Evolutionary conservation across 2,329 filamentous ascomycete genomes (phyloP).

Genomic region (Hortaea werneckii): DNA sequence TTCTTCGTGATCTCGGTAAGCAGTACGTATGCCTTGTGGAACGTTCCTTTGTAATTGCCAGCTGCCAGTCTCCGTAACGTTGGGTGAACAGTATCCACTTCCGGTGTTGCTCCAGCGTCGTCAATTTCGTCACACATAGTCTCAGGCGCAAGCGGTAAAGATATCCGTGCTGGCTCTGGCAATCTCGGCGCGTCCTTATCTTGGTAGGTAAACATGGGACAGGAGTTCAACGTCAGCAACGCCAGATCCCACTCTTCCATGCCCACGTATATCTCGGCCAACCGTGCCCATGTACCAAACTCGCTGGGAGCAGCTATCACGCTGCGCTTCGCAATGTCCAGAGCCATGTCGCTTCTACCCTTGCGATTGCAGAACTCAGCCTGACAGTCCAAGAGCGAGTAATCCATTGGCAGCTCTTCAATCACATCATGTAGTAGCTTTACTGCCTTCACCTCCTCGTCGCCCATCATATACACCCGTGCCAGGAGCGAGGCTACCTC

Average conservation of each 20-base stretch:
- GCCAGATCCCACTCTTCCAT: constrained; percentile 97
- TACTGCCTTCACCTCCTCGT: constrained; percentile 94
- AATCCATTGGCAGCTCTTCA: constrained; percentile 92
- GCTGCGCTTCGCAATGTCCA: constrained; percentile 87
- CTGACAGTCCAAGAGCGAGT: constrained; percentile 89
- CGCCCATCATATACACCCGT: constrained; percentile 83
- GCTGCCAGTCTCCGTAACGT: constrained; percentile 78
- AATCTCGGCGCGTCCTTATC: constrained; percentile 93
- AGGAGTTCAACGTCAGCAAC: constrained; percentile 89
- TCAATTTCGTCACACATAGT: constrained; percentile 93
- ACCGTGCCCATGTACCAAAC: constrained; percentile 89
- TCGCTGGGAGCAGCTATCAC: constrained; percentile 94
- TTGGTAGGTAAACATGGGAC: constrained; percentile 99
- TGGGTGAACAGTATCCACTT: constrained; percentile 75
- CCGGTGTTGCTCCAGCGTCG: constrained; percentile 68
- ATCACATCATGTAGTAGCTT: constrained; percentile 78
- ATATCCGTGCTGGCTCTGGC: constrained; percentile 82
- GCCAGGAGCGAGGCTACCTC: constrained; percentile 90
- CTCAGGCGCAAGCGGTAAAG: constrained; percentile 77
- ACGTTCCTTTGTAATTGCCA: constrained; percentile 85
- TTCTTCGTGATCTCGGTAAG: constrained; percentile 92
- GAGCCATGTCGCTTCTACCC: constrained; percentile 72
- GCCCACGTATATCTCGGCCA: constrained; percentile 87
- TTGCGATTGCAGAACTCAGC: constrained; percentile 86
- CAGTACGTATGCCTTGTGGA: constrained; percentile 86